Conservation (phyloP, 1,284 basidiomycete species). For the Salmacisia buchloeana region DNA sequence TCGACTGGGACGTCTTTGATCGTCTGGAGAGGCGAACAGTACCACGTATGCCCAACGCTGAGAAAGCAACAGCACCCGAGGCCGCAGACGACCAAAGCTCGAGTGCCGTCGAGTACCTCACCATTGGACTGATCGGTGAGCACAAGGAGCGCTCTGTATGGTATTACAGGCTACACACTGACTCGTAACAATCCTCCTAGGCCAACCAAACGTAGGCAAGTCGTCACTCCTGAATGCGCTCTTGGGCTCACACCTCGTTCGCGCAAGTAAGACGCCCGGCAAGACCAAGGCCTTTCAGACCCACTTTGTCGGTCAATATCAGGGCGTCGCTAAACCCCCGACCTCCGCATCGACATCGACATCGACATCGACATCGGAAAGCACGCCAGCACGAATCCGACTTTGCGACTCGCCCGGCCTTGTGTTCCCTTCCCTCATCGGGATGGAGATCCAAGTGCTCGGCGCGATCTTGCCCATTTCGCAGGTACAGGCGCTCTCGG, state of each 20-base stretch:
- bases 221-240: conserved; percentile 83
- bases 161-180: background rate
- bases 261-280: conserved; percentile 81
- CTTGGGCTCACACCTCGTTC: conserved; percentile 72
- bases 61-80: background rate
- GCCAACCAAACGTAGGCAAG: conserved; percentile 90
- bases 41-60: background rate
- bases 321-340: conserved; percentile 7
- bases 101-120: conserved; percentile 18
- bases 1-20: conserved; percentile 33
- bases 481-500: conserved; percentile 71
- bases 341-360: conserved; percentile 4
- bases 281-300: conserved; percentile 95
- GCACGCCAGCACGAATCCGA: conserved; percentile 16
- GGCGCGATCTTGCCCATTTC: conserved; percentile 74
- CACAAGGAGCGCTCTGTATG: background rate
- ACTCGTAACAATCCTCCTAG: conserved; percentile 51
- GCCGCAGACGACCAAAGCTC: background rate
- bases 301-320: conserved; percentile 58
- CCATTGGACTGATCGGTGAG: conserved; percentile 28
- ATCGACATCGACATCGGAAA: too few species aligned
- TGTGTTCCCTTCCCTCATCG: conserved; percentile 62
- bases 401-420: conserved; percentile 30
- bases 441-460: conserved; percentile 59
- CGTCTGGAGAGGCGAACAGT: background rate